These are phyloP conservation scores for Verticillium nubilum DNA, from an alignment of 2,329 filamentous ascomycete species.

Conservation along the genomic window DNA sequence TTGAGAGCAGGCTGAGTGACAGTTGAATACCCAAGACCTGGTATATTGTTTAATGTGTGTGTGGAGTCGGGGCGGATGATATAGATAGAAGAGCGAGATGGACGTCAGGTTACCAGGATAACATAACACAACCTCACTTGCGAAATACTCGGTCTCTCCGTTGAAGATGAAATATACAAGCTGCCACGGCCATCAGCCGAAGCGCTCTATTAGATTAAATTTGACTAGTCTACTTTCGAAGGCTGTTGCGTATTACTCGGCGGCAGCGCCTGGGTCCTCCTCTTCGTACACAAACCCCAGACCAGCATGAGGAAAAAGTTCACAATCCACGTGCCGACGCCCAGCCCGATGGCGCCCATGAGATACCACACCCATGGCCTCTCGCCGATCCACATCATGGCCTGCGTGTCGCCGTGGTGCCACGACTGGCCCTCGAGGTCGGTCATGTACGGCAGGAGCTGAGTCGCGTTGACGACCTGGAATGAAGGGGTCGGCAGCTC, in stretches of 20 bases:
- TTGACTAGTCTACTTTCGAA: background rate
- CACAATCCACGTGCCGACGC: conserved; percentile 13
- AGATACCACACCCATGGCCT: conserved; percentile 25
- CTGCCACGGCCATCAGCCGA: background rate
- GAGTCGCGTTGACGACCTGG: conserved; percentile 20
- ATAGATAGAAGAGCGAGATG: too few relatives aligned
- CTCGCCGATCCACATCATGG: conserved; percentile 41
- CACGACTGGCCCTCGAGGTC: conserved; percentile 35
- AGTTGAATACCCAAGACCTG: background rate
- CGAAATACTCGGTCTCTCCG: too few relatives aligned
- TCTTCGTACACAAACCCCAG: background rate
- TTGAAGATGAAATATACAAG: background rate
- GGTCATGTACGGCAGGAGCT: conserved; percentile 23
- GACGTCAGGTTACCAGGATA: too few relatives aligned
- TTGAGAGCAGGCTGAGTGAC: too few relatives aligned
- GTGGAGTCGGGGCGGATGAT: too few relatives aligned
- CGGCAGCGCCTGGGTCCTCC: background rate
- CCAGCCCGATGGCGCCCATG: conserved; percentile 19
- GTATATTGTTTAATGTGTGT: too few relatives aligned
- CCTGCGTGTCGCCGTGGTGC: conserved; percentile 39
- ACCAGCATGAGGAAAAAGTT: conserved; percentile 7
- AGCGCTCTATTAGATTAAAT: background rate
- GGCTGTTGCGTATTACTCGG: background rate
- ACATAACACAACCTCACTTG: too few relatives aligned
- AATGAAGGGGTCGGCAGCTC: conserved; percentile 18